Evolutionary conservation across 1,139 yeast species (phyloP).

Genomic region (Nematodospora anomalae): DNA sequence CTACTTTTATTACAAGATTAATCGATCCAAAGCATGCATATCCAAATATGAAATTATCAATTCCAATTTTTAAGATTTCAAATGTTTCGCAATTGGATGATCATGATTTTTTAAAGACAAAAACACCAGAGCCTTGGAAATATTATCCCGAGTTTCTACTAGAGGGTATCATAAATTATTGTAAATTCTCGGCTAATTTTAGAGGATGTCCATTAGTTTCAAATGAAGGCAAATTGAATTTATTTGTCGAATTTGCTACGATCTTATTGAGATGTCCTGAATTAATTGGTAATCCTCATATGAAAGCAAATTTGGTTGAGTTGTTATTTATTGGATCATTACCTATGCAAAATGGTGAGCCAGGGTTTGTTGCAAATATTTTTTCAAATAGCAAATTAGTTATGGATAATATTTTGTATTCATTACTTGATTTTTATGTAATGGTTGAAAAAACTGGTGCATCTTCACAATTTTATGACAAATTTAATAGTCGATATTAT

Average conservation of each 20-base stretch:
- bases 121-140: constrained; percentile 76
- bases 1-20: constrained; percentile 66
- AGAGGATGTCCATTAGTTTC: constrained; percentile 58
- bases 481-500: constrained; percentile 86
- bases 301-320: constrained; percentile 83
- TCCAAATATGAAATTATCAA: constrained; percentile 53
- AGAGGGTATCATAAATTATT: constrained; percentile 79
- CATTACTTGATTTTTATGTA: constrained; percentile 85
- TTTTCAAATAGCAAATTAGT: constrained; percentile 67
- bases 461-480: constrained; percentile 92
- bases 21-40: constrained; percentile 70
- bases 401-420: constrained; percentile 67
- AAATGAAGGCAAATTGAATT: constrained; percentile 49
- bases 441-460: constrained; percentile 97
- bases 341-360: constrained; percentile 52
- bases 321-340: constrained; percentile 74
- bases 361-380: constrained; percentile 72
- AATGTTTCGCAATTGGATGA: constrained; percentile 58
- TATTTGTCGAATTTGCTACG: constrained; percentile 72
- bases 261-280: constrained; percentile 82
- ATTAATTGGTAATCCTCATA: constrained; percentile 86
- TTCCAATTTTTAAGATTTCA: constrained; percentile 66
- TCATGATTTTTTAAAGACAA: constrained; percentile 61
- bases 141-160: constrained; percentile 83
- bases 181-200: constrained; percentile 64